phyloP scores from a whole-genome alignment of 306 rosid genomes.

The Quercus gilva region DNA sequence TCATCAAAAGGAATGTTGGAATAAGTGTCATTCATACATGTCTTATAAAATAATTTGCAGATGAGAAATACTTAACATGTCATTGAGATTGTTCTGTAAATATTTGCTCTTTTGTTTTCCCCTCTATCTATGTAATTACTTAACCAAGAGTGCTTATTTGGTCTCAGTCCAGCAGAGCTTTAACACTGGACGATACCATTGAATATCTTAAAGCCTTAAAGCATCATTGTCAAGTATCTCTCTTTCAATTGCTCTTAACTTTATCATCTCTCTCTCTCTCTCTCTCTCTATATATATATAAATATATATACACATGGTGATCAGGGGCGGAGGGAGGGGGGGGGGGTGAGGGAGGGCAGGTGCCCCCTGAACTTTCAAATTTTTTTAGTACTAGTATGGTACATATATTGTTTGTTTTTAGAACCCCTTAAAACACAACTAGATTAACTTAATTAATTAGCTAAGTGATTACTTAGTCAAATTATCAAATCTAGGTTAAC shows the following conservation, averaged over 20 bases:
- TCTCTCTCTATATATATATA: neutral
- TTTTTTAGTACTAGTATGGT: no score
- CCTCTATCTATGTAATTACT: neutral
- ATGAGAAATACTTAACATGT: neutral
- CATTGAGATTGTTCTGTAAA: neutral
- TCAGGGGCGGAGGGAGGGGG: no score
- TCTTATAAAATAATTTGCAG: neutral
- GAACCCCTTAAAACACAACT: no score
- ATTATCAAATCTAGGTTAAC: no score
- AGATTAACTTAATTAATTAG: no score
- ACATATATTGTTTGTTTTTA: no score
- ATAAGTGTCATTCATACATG: no score
- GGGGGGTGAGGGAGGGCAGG: no score
- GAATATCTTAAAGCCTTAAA: constrained; percentile 18
- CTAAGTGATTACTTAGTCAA: no score
- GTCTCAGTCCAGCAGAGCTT: constrained; percentile 8
- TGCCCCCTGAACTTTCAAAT: no score
- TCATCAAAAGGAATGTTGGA: no score
- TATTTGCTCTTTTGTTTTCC: neutral
- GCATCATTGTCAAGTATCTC: constrained; percentile 2
- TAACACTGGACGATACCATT: constrained; percentile 23
- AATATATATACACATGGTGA: neutral
- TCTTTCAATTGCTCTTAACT: no score
- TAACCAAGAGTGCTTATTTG: neutral
- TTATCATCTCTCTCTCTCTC: neutral